Evolutionary conservation across 2,329 filamentous ascomycete genomes (phyloP), one percentile per base, ranked within the genome.

Genomic region (Endoconidiophora polonica): DNA sequence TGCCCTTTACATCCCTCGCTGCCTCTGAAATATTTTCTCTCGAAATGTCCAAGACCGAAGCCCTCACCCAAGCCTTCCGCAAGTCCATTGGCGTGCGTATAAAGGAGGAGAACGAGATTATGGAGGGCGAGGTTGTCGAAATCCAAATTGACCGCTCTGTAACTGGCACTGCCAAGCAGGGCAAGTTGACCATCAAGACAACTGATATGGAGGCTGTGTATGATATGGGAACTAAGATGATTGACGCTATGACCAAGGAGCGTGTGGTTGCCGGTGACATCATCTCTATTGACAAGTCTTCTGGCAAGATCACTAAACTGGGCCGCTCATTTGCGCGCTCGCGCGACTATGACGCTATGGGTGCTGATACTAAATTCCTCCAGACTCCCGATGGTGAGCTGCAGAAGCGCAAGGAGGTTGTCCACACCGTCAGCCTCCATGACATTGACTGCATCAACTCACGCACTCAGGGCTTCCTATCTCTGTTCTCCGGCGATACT

Each of bases 391-490:
- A 98, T 61, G 91, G 91, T 58, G 91, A 98, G 69, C 75, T 98
- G 37, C 91, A 98, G 66, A 93, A 94, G 66, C 85, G 91, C 58
- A 91, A 93, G 64, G 91, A 98, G 67, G 87, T 94, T 2, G 84
- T 95, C 5, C 91, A 98, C 66, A 98, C 91, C 0, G 91, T 98
- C 54, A 90, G 83, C 26, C 77, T 98, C 10, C 91, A 98, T 67
- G 91, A 98, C 68, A 98, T 98, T 56, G 91, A 98, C 61, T 91
- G 98, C 55, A 98, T 98, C 73, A 98, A 98, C 70, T 95, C 88
- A 54, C 77, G 91, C 58, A 95, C 91, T n/a, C 91, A 98, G 67
- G 91, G 91, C 33, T 98, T 98, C 67, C 69, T 98, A 24, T 91
- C 91, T 7, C 80, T 98, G 16, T 98, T 98, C 69, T 95, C 90